These are phyloP conservation scores for Geotrichum ghanense DNA, from an alignment of 805 yeast species.

Conservation along the genomic window DNA sequence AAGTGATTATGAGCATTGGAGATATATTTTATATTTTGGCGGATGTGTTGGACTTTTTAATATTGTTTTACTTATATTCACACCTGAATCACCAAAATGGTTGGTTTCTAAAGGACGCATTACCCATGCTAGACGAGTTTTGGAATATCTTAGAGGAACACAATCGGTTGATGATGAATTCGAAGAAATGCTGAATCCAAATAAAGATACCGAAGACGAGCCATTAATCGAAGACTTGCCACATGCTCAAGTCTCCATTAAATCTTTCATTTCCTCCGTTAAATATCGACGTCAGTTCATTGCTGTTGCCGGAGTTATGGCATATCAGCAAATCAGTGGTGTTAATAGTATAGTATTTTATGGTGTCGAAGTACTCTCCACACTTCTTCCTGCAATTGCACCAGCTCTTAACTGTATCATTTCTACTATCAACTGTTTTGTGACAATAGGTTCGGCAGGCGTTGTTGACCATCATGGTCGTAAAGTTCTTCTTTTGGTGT, in stretches of 20 bases:
- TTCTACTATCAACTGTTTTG: conserved; percentile 59
- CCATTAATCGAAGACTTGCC: conserved; percentile 5
- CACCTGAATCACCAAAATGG: conserved; percentile 83
- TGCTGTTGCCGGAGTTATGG: conserved; percentile 62
- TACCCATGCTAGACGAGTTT: conserved; percentile 31
- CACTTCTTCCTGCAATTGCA: conserved; percentile 60
- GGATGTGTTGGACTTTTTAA: conserved; percentile 40
- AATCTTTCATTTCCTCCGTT: too few species aligned
- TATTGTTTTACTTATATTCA: conserved; percentile 29
- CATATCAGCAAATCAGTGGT: conserved; percentile 87
- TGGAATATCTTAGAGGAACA: conserved; percentile 28
- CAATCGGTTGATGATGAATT: conserved; percentile 19
- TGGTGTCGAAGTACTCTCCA: conserved; percentile 75
- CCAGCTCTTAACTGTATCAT: conserved; percentile 63
- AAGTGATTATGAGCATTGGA: conserved; percentile 63
- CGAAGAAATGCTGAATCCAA: conserved; percentile 14
- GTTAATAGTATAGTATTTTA: conserved; percentile 86
- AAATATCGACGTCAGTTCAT: conserved; percentile 46
- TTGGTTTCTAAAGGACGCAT: conserved; percentile 38
- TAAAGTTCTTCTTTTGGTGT: conserved; percentile 53
- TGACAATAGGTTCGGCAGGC: conserved; percentile 65
- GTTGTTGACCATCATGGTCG: conserved; percentile 70
- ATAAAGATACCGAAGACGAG: conserved; percentile 8
- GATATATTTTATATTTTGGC: conserved; percentile 56
- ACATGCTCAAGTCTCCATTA: conserved; percentile 5